Conservation (phyloP, 2,329 filamentous ascomycete genomes). For the Epichloe hybrida region DNA sequence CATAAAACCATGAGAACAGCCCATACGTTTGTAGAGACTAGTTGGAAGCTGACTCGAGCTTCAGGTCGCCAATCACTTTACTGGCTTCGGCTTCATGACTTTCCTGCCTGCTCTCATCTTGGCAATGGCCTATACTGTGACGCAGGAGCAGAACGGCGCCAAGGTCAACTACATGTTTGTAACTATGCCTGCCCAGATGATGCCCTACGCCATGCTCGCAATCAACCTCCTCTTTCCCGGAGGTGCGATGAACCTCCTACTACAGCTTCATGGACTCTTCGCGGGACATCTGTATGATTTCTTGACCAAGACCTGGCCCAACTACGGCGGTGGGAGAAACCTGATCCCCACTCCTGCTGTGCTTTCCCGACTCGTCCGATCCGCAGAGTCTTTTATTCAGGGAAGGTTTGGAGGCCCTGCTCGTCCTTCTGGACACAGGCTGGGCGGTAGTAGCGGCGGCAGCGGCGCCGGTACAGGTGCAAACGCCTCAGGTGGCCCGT, state of each 20-base stretch:
- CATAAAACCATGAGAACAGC: neutral
- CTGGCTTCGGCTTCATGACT: constrained; percentile 21
- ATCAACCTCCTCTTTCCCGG: constrained; percentile 54
- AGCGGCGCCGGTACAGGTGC: constrained; percentile 17
- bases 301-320: constrained; percentile 72
- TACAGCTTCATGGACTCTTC: constrained; percentile 64
- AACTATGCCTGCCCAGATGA: constrained; percentile 65
- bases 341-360: constrained; percentile 61
- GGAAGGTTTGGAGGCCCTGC: constrained; percentile 38
- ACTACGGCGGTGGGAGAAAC: constrained; percentile 73
- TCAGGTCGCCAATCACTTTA: constrained; percentile 19
- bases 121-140: constrained; percentile 70
- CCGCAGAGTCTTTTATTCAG: constrained; percentile 11
- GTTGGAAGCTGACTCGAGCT: constrained; percentile 10
- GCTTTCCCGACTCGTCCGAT: constrained; percentile 52
- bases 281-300: constrained; percentile 90
- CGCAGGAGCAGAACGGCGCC: constrained; percentile 69
- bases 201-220: constrained; percentile 69
- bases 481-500: constrained; percentile 31
- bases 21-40: neutral
- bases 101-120: constrained; percentile 57
- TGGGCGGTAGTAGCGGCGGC: constrained; percentile 15
- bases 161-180: constrained; percentile 71
- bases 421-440: constrained; percentile 20
- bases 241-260: constrained; percentile 40